Evolutionary conservation across 2,329 filamentous ascomycete genomes (phyloP).

Genomic region (Diaporthe citriasiana): DNA sequence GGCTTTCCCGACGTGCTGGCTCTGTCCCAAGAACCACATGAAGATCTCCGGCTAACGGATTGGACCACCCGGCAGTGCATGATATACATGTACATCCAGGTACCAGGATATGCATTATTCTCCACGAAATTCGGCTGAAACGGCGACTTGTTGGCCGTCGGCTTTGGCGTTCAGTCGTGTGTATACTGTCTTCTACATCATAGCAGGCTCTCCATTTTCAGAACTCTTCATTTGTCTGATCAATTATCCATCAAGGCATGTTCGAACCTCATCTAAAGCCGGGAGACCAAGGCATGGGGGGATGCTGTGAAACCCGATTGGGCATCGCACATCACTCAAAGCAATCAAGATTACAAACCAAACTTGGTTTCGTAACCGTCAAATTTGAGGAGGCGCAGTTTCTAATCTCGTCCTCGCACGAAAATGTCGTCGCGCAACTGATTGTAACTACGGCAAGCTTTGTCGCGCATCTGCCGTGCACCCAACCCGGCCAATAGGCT

Average conservation of each 20-base stretch:
- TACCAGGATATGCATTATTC: constrained; percentile 35
- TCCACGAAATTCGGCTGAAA: constrained; percentile 19
- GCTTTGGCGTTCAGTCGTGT: constrained; percentile 20
- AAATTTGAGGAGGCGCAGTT: constrained; percentile 23
- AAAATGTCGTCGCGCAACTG: constrained; percentile 22
- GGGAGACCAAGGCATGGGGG: background rate
- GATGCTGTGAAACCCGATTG: background rate
- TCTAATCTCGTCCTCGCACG: constrained; percentile 19
- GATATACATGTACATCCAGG: constrained; percentile 18
- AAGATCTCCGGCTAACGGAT: constrained; percentile 37
- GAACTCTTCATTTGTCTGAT: background rate
- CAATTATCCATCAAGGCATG: background rate
- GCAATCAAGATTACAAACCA: constrained; percentile 6
- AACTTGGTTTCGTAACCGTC: background rate
- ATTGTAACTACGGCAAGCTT: constrained; percentile 19
- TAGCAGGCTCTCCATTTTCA: background rate
- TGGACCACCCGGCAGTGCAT: constrained; percentile 32
- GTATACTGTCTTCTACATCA: constrained; percentile 11
- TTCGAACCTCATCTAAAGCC: background rate
- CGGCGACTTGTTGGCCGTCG: constrained; percentile 24
- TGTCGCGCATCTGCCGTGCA: constrained; percentile 16
- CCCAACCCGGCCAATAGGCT: constrained; percentile 23
- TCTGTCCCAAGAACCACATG: constrained; percentile 18
- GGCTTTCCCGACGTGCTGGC: constrained; percentile 40
- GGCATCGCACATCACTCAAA: background rate